Evolutionary conservation across 1,284 basidiomycete genomes (phyloP), one percentile per base, ranked within the genome.

Genomic region (Stereum hirsutum): DNA sequence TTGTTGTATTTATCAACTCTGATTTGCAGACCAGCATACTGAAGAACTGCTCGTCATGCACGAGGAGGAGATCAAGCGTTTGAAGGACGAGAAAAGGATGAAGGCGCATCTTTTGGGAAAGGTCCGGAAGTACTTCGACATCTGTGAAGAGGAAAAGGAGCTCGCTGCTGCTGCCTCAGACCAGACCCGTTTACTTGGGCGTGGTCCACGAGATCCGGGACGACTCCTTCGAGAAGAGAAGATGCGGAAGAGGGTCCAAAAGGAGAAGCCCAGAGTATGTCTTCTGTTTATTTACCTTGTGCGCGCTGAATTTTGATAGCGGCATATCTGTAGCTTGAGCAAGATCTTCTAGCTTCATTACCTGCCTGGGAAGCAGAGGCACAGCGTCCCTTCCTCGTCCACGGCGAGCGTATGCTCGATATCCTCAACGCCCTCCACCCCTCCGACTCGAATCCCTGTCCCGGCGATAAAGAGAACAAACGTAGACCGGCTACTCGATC

Each of bases 201-300:
- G 88, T 52, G 88, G 87, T n/a, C 66, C 78, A 19, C 71, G 90
- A 44, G 86, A 82, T 72, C 89, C 75, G 44, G 88, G 76, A 41
- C 70, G 77, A 48, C 62, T 99, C 38, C 65, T 99, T 38, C 73
- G 90, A 38, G 95, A 99, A 63, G 95, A 98, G 67, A 97, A 96
- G 74, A 92, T 96, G 84, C 75, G 95, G 42, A 99, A 97, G 64
- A 72, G 94, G 10, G 91, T 99, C n/a, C 76, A 76, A 49, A 87
- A 90, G 58, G 85, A 96, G 64, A 98, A 97, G 61, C 95, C 95
- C 20, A 80, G 88, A 57, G 93, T 95, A 55, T 48, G 82, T 59
- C 6, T 7, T 37, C 28, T 31, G 41, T 42, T 8, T 6, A 27
- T 41, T n/a, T 14, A 38, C 35, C 14, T 44, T 7, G 23, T 11